A percentile compares a stretch with the other conserved stretches of the same genome.
These are phyloP conservation scores for Heterobasidion annosum DNA, from an alignment of 1,284 basidiomycete species.

Conservation along the genomic window DNA sequence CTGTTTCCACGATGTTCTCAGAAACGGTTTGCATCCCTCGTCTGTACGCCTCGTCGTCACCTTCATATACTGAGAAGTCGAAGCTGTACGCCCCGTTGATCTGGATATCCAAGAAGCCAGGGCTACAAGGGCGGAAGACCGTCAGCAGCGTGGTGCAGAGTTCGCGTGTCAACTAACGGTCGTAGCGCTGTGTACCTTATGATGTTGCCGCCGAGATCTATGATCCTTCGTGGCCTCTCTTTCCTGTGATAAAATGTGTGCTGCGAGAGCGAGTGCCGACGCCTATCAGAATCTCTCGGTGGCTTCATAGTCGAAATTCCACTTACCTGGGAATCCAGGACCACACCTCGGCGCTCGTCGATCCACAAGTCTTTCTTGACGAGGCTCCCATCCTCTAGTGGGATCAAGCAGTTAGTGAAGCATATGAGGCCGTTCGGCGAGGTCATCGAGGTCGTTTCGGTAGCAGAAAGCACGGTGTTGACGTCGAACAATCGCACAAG, in stretches of 20 bases:
- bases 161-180: not conserved
- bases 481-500: too few relatives aligned
- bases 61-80: slow-evolving; percentile 79
- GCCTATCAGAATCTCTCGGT: not conserved
- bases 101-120: slow-evolving; percentile 74
- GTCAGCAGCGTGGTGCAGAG: not conserved
- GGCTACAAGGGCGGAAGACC: slow-evolving; percentile 30
- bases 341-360: slow-evolving; percentile 57
- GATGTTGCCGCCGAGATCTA: slow-evolving; percentile 68
- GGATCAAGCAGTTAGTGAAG: slow-evolving; percentile 78
- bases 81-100: slow-evolving; percentile 87
- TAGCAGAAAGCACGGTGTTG: too few relatives aligned
- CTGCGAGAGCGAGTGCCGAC: slow-evolving; percentile 20
- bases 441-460: slow-evolving; percentile 15
- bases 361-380: slow-evolving; percentile 69
- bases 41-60: slow-evolving; percentile 58
- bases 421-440: slow-evolving; percentile 62
- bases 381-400: slow-evolving; percentile 67
- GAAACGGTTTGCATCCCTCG: slow-evolving; percentile 66
- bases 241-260: slow-evolving; percentile 57
- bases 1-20: slow-evolving; percentile 75
- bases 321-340: slow-evolving; percentile 65
- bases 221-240: slow-evolving; percentile 50
- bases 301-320: not conserved
- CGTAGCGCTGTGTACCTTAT: slow-evolving; percentile 38